These are phyloP conservation scores for Boletus reticuloceps DNA, from an alignment of 768 basidiomycete species.

Conservation along the genomic window DNA sequence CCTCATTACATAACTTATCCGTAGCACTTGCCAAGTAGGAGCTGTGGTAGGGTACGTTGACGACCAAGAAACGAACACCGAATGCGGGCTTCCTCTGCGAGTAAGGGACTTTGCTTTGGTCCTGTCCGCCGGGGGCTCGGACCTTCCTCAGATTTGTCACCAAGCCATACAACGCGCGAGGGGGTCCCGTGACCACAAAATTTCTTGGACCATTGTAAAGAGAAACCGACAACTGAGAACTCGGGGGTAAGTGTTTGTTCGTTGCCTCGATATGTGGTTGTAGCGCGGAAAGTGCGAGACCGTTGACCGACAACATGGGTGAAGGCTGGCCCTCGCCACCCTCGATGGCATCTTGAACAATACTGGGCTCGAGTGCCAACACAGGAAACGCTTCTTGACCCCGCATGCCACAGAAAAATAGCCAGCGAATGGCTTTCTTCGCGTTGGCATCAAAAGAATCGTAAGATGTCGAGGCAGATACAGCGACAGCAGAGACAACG, in stretches of 20 bases:
- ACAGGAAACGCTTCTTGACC: conserved; percentile 95
- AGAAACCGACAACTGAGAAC: conserved; percentile 82
- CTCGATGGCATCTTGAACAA: conserved; percentile 84
- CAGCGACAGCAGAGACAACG: conserved; percentile 88
- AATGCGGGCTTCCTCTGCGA: conserved; percentile 95
- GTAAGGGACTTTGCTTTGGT: conserved; percentile 92
- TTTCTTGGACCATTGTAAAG: conserved; percentile 89
- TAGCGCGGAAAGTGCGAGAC: conserved; percentile 72
- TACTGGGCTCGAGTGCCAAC: conserved; percentile 81
- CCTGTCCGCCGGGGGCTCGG: conserved; percentile 79
- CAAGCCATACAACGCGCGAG: conserved; percentile 90
- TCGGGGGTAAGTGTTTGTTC: conserved; percentile 77
- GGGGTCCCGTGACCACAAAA: conserved; percentile 90
- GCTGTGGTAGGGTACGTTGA: conserved; percentile 96
- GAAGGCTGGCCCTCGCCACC: conserved; percentile 92
- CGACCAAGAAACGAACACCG: conserved; percentile 89
- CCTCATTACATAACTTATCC: conserved; percentile 71
- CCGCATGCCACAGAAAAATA: conserved; percentile 91
- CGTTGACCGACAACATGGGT: conserved; percentile 91
- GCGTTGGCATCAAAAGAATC: conserved; percentile 75
- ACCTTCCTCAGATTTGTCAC: conserved; percentile 89
- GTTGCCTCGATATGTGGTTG: conserved; percentile 82
- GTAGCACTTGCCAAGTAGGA: conserved; percentile 73
- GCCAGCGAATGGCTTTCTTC: conserved; percentile 83
- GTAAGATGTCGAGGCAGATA: conserved; percentile 75